Percentiles rank a stretch among this genome's conserved stretches.
Conservation (phyloP, 352 stramenopile species). For the Pythium guiyangense region DNA sequence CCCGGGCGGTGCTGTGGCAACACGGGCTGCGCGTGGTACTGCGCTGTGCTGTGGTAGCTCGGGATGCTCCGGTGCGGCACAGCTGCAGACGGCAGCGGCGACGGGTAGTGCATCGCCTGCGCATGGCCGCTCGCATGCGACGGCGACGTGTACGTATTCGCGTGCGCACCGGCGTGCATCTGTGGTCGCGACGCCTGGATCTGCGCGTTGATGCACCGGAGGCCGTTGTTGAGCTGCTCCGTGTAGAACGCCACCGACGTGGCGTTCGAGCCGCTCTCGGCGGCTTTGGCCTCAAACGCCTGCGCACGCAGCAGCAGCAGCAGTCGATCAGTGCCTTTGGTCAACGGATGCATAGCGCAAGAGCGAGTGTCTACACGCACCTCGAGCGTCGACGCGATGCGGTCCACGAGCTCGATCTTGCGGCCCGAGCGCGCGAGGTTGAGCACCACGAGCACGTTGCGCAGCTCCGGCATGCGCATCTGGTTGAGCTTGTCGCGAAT, state of each 20-base stretch:
- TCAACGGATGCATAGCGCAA: neutral
- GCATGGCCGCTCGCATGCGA: neutral
- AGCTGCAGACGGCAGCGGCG: neutral
- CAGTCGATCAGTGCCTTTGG: neutral
- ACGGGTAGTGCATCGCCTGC: neutral
- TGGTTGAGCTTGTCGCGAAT: conserved; percentile 46
- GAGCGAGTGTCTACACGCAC: conserved; percentile 17
- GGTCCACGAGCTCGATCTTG: conserved; percentile 78
- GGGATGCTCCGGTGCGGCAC: conserved; percentile 11
- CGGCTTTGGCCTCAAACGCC: conserved; percentile 45
- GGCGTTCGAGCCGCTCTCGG: conserved; percentile 33
- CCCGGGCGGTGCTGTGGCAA: conserved; percentile 2
- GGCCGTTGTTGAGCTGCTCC: conserved; percentile 36
- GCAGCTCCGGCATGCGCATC: conserved; percentile 73
- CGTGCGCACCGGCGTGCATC: conserved; percentile 5
- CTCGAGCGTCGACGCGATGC: conserved; percentile 60
- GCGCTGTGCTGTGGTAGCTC: conserved; percentile 2
- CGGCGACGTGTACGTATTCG: neutral
- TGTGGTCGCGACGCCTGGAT: conserved; percentile 16
- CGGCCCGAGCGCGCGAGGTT: conserved; percentile 64
- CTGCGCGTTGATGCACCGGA: conserved; percentile 55
- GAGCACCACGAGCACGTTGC: conserved; percentile 61
- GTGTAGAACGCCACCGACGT: conserved; percentile 52
- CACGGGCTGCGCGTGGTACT: conserved; percentile 3
- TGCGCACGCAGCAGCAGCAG: conserved; percentile 7